These are phyloP conservation scores for Schizopora paradoxa DNA, from an alignment of 1,284 basidiomycete species.

Conservation along the genomic window DNA sequence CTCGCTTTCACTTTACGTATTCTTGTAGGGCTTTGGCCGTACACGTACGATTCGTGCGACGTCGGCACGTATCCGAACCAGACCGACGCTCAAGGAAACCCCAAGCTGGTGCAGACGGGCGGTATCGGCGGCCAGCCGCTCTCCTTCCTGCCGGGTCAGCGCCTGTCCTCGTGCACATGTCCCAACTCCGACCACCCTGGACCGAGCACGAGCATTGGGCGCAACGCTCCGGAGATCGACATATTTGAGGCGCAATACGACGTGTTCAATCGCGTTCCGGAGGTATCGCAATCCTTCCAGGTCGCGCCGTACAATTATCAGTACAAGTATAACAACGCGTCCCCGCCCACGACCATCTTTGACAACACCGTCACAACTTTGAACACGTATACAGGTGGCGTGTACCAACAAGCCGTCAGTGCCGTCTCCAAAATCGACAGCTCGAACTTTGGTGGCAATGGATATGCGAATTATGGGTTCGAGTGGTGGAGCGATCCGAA, in stretches of 20 bases:
- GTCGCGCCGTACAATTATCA: constrained; percentile 36
- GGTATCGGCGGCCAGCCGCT: constrained; percentile 34
- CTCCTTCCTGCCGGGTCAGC: constrained; percentile 41
- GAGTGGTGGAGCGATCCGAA: constrained; percentile 36
- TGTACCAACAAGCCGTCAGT: constrained; percentile 43
- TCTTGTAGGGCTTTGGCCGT: constrained; percentile 36
- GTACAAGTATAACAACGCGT: constrained; percentile 33
- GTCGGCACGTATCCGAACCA: constrained; percentile 43
- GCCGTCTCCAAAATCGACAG: constrained; percentile 30
- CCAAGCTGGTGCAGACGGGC: constrained; percentile 28
- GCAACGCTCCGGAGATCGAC: constrained; percentile 51
- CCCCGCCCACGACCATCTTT: constrained; percentile 27
- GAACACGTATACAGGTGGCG: constrained; percentile 44
- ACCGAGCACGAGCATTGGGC: constrained; percentile 37
- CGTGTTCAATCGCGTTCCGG: constrained; percentile 23
- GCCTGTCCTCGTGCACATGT: constrained; percentile 40
- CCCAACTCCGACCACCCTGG: constrained; percentile 49
- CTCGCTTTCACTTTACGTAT: too few relatives aligned
- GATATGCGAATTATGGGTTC: constrained; percentile 31
- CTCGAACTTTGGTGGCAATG: constrained; percentile 28
- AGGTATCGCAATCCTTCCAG: constrained; percentile 40
- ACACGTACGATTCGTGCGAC: constrained; percentile 38
- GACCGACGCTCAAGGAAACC: constrained; percentile 24
- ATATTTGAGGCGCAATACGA: constrained; percentile 45
- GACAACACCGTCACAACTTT: constrained; percentile 28